phyloP scores from a whole-genome alignment of 1,284 basidiomycete genomes.

The Austroboletus niveus region DNA sequence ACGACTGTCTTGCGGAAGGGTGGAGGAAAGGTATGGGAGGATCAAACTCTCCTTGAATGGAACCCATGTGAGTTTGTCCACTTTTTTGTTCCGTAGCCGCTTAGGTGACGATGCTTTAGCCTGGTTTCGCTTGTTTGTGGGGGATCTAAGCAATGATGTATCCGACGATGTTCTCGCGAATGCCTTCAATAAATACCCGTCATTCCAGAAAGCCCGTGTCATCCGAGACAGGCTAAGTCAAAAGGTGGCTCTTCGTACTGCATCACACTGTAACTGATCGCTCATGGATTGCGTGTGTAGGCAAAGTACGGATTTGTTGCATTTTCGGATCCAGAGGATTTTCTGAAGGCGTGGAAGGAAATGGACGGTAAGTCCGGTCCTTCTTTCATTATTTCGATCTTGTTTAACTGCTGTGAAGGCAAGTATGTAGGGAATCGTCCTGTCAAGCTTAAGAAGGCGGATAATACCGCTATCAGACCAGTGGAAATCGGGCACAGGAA shows the following conservation, averaged over 20 bases:
- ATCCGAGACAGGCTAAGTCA: conserved; percentile 89
- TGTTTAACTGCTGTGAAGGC: conserved; percentile 47
- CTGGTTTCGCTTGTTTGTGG: conserved; percentile 98
- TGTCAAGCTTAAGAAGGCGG: conserved; percentile 88
- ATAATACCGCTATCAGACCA: conserved; percentile 77
- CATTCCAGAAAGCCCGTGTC: conserved; percentile 93
- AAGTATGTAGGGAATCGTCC: conserved; percentile 97
- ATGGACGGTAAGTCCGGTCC: conserved; percentile 80
- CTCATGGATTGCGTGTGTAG: conserved; percentile 40
- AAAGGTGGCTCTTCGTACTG: conserved; percentile 52
- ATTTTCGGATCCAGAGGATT: conserved; percentile 98
- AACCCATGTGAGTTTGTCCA: conserved; percentile 75
- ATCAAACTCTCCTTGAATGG: conserved; percentile 96
- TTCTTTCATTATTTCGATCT: conserved; percentile 2
- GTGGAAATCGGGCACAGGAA: conserved; percentile 94
- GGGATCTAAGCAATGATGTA: conserved; percentile 97
- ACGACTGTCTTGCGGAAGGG: conserved; percentile 94
- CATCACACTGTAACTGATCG: neutral
- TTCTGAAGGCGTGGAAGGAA: conserved; percentile 98
- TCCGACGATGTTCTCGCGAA: conserved; percentile 91
- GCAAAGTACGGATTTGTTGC: conserved; percentile 97
- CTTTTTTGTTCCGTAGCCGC: neutral
- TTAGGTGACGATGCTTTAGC: conserved; percentile 44
- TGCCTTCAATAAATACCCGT: conserved; percentile 90
- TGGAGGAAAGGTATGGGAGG: conserved; percentile 96